These are phyloP conservation scores for Bretziella fagacearum DNA, from an alignment of 2,329 filamentous ascomycete species.

Conservation along the genomic window DNA sequence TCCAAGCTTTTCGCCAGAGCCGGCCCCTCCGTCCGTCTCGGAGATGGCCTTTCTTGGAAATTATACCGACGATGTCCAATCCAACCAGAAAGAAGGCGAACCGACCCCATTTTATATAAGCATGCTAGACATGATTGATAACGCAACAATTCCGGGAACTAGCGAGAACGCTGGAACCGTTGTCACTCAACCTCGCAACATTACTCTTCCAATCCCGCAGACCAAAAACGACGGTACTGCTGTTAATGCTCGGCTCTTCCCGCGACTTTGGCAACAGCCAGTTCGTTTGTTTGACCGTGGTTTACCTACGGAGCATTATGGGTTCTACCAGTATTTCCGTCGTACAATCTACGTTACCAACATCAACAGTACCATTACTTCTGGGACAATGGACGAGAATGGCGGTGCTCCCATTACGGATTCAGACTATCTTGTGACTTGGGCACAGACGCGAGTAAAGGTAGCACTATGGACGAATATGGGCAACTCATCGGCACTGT, in stretches of 20 bases:
- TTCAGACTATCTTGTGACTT: constrained; percentile 39
- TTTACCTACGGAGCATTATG: constrained; percentile 67
- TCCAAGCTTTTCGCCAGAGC: constrained; percentile 27
- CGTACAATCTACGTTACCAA: constrained; percentile 69
- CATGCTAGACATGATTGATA: constrained; percentile 36
- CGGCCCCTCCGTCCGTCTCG: constrained; percentile 39
- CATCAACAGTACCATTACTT: constrained; percentile 27
- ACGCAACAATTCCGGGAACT: constrained; percentile 20
- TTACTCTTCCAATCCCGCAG: constrained; percentile 44
- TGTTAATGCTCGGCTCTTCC: constrained; percentile 53
- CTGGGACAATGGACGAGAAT: constrained; percentile 28
- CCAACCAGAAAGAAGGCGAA: constrained; percentile 59
- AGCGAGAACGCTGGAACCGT: constrained; percentile 18
- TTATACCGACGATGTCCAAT: constrained; percentile 58
- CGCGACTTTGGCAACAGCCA: constrained; percentile 55
- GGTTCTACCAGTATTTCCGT: constrained; percentile 85
- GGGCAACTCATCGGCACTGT: constrained; percentile 27
- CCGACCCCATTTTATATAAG: constrained; percentile 79
- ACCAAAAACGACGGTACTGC: constrained; percentile 54
- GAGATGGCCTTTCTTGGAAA: constrained; percentile 74
- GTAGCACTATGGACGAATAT: constrained; percentile 47
- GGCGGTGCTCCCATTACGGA: constrained; percentile 38
- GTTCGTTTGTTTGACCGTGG: constrained; percentile 75
- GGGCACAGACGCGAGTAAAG: constrained; percentile 43
- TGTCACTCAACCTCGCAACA: constrained; percentile 3